Percentiles rank a stretch among this genome's conserved stretches.
phyloP scores from a whole-genome alignment of 2,329 filamentous ascomycete species.

The Botrytis hyacinthi region DNA sequence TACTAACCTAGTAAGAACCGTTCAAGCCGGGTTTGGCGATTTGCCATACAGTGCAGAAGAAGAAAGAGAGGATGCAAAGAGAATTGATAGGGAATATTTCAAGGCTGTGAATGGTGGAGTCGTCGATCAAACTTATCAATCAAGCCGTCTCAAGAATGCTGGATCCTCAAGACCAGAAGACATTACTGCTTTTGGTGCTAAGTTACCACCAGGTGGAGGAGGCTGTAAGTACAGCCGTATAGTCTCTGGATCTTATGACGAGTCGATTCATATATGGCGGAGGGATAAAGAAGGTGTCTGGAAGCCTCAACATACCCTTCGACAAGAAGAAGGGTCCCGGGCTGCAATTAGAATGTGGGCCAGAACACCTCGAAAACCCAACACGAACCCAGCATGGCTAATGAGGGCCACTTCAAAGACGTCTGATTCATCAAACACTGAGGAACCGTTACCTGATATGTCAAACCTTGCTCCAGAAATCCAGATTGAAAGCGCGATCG shows the following conservation, averaged over 20 bases:
- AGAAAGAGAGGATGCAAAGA: slow-evolving; percentile 68
- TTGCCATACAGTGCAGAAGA: slow-evolving; percentile 75
- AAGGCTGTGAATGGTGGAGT: slow-evolving; percentile 52
- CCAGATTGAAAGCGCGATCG: slow-evolving; percentile 54
- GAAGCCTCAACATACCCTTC: slow-evolving; percentile 72
- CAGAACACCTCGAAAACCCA: slow-evolving; percentile 3
- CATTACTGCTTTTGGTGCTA: slow-evolving; percentile 77
- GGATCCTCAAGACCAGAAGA: slow-evolving; percentile 74
- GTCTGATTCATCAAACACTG: background rate
- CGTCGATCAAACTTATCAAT: slow-evolving; percentile 34
- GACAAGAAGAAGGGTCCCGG: slow-evolving; percentile 67
- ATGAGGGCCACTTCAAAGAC: background rate
- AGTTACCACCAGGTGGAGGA: slow-evolving; percentile 85
- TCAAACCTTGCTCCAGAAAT: slow-evolving; percentile 40
- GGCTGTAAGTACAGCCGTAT: slow-evolving; percentile 90
- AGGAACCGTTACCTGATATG: background rate
- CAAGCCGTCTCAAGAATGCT: slow-evolving; percentile 46
- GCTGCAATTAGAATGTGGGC: slow-evolving; percentile 41
- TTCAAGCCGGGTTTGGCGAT: slow-evolving; percentile 93
- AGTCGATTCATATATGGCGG: slow-evolving; percentile 93
- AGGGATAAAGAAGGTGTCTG: slow-evolving; percentile 81
- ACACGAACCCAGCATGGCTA: slow-evolving; percentile 8
- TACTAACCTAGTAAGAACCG: slow-evolving; percentile 80
- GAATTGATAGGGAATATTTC: slow-evolving; percentile 72
- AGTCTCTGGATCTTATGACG: slow-evolving; percentile 94